A percentile compares a stretch with the other conserved stretches of the same genome.
Evolutionary conservation across 2,329 filamentous ascomycete species (phyloP).

Genomic region (Penicillium sp.): DNA sequence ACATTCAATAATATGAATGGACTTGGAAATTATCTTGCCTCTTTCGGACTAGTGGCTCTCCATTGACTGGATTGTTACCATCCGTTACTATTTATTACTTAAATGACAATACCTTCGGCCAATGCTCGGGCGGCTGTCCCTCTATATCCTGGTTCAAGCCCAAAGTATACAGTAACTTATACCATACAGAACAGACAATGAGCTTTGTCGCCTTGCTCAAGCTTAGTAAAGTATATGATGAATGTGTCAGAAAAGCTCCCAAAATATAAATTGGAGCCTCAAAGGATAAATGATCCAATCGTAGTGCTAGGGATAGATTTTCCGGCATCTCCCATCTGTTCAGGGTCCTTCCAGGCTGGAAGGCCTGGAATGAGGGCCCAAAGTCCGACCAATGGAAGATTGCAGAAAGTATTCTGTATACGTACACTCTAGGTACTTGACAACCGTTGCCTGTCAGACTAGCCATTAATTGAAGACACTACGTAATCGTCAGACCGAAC

Average conservation of each 20-base stretch:
- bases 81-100: background rate
- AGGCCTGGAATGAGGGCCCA: background rate
- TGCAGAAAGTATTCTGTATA: background rate
- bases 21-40: background rate
- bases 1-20: background rate
- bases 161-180: background rate
- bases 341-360: slow-evolving; percentile 3
- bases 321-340: background rate
- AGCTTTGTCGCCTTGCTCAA: background rate
- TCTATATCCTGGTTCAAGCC: background rate
- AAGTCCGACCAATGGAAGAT: background rate
- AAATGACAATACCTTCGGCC: background rate
- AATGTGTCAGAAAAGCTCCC: background rate
- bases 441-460: background rate
- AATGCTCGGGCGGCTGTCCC: background rate
- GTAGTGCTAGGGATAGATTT: background rate
- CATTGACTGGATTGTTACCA: background rate
- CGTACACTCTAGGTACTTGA: background rate
- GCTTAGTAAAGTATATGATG: background rate
- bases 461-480: background rate
- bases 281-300: background rate
- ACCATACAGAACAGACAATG: background rate
- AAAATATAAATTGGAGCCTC: background rate
- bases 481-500: background rate
- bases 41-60: background rate